Conservation (phyloP, 805 yeast species). For the Candida broadrunensis region DNA sequence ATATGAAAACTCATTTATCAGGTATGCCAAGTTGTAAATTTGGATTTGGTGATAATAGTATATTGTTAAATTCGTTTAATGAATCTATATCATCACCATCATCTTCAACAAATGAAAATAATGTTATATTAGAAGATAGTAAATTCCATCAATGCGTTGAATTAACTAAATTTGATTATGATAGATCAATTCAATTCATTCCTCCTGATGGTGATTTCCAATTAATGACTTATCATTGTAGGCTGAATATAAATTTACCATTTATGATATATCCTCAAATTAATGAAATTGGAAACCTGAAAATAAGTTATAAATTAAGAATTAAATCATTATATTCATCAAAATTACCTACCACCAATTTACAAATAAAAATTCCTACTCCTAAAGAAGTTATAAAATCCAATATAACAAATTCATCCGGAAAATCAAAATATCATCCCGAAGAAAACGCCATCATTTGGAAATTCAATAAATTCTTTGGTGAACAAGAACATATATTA, state of each 20-base stretch:
- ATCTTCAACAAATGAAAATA: conserved; percentile 43
- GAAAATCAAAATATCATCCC: conserved; percentile 66
- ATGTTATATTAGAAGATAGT: conserved; percentile 67
- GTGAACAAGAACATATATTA: conserved; percentile 61
- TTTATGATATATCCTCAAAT: conserved; percentile 62
- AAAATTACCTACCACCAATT: conserved; percentile 60
- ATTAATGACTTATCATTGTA: conserved; percentile 63
- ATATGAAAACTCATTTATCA: conserved; percentile 65
- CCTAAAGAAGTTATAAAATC: conserved; percentile 42
- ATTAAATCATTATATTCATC: conserved; percentile 60
- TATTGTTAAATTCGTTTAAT: conserved; percentile 14
- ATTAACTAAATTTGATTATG: conserved; percentile 62
- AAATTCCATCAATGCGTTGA: conserved; percentile 88
- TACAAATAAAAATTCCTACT: conserved; percentile 63
- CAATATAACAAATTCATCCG: conserved; percentile 46
- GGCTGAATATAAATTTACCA: conserved; percentile 60
- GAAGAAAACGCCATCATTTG: conserved; percentile 65
- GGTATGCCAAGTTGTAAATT: conserved; percentile 85
- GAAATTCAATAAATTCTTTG: conserved; percentile 67
- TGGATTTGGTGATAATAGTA: conserved; percentile 61
- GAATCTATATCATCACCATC: conserved; percentile 31
- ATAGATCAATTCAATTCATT: conserved; percentile 63
- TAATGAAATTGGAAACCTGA: conserved; percentile 38
- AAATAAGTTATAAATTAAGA: conserved; percentile 55
- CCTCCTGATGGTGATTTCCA: conserved; percentile 92